These are phyloP conservation scores for Aspergillus japonicus DNA, from an alignment of 2,329 filamentous ascomycete genomes.

Conservation along the genomic window DNA sequence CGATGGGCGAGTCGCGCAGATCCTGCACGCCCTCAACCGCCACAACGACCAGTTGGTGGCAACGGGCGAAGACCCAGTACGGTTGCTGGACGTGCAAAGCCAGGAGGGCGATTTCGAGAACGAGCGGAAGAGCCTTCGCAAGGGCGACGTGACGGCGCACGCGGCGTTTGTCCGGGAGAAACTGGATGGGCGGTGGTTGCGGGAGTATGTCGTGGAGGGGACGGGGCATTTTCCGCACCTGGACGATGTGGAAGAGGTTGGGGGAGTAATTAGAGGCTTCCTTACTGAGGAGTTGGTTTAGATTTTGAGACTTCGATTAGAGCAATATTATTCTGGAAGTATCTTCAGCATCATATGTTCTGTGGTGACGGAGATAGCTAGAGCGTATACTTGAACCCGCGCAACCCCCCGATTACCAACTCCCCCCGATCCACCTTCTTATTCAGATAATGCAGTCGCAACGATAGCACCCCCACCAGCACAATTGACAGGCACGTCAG, in stretches of 20 bases:
- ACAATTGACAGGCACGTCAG: conserved; percentile 22
- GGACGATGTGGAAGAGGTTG: neutral
- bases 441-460: conserved; percentile 34
- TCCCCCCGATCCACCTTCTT: conserved; percentile 33
- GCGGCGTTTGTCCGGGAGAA: neutral
- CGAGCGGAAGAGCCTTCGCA: neutral
- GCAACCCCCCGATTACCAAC: conserved; percentile 34
- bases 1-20: neutral
- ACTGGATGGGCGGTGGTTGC: neutral
- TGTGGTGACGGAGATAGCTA: neutral
- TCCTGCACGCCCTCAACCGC: neutral
- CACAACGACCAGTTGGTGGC: neutral
- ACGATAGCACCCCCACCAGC: conserved; percentile 23
- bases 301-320: no score
- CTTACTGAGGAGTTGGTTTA: no score
- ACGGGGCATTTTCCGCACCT: neutral
- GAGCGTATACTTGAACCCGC: conserved; percentile 35
- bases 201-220: neutral
- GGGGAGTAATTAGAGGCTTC: neutral
- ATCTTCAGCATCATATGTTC: no score
- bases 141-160: neutral
- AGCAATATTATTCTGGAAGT: no score
- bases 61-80: neutral
- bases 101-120: neutral
- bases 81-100: neutral